Conservation (phyloP, 352 stramenopile species). For the Globisporangium okanoganense region DNA sequence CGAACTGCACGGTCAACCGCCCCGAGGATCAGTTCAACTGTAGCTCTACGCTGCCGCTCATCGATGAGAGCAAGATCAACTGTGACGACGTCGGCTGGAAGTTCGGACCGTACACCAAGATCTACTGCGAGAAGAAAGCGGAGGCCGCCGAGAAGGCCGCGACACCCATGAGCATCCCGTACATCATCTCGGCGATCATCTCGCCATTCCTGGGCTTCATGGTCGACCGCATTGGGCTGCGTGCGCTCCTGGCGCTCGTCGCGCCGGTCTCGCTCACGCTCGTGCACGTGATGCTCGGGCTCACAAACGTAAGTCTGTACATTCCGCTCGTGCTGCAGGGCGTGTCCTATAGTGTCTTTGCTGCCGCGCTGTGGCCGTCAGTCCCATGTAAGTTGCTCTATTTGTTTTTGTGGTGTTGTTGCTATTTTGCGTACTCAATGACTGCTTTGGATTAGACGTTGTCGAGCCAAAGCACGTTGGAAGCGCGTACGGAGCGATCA, state of each 20-base stretch:
- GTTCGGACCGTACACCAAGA: constrained; percentile 47
- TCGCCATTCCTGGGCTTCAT: constrained; percentile 90
- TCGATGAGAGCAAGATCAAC: constrained; percentile 74
- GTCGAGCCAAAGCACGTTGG: constrained; percentile 86
- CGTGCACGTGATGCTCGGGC: constrained; percentile 88
- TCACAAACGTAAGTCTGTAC: constrained; percentile 72
- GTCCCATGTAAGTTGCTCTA: constrained; percentile 58
- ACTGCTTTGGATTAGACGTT: constrained; percentile 41
- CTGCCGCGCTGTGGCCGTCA: constrained; percentile 90
- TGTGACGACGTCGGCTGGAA: constrained; percentile 79
- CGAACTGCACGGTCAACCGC: constrained; percentile 66
- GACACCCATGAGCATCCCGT: constrained; percentile 91
- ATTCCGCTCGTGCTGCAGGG: constrained; percentile 88
- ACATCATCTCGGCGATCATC: constrained; percentile 90
- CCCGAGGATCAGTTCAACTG: constrained; percentile 62
- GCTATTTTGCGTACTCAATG: too few species aligned
- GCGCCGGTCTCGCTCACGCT: constrained; percentile 75
- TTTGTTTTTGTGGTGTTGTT: not conserved
- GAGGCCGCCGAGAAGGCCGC: constrained; percentile 65
- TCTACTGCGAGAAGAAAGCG: constrained; percentile 62
- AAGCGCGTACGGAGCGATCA: constrained; percentile 92
- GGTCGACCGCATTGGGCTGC: constrained; percentile 87
- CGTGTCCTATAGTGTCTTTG: constrained; percentile 91
- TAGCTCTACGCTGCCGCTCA: constrained; percentile 46
- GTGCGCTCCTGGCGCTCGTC: constrained; percentile 78